phyloP scores from a whole-genome alignment of 352 stramenopile species.

The Globisporangium camurandrum region DNA sequence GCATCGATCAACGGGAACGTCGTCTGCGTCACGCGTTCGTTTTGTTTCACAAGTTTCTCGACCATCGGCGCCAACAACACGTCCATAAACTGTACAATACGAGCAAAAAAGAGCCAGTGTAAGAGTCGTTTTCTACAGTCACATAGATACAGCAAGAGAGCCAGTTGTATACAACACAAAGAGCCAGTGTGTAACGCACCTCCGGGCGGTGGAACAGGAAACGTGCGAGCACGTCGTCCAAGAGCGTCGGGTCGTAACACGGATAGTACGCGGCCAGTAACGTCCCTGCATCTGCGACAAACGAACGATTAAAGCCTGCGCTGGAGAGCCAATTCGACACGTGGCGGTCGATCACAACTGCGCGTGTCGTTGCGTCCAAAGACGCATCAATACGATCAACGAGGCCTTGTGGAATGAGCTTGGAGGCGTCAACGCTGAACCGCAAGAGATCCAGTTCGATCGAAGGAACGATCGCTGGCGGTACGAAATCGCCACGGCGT shows the following conservation, averaged over 20 bases:
- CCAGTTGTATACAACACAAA: background rate
- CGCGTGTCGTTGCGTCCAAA: slow-evolving; percentile 42
- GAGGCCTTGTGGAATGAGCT: slow-evolving; percentile 76
- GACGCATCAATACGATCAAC: slow-evolving; percentile 73
- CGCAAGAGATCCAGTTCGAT: slow-evolving; percentile 43
- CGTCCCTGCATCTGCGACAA: slow-evolving; percentile 60
- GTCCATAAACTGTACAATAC: slow-evolving; percentile 32
- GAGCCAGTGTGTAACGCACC: slow-evolving; percentile 5
- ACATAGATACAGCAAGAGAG: background rate
- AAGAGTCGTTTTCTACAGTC: no score
- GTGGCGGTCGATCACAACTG: slow-evolving; percentile 48
- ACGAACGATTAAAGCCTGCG: slow-evolving; percentile 56
- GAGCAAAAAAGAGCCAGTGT: no score
- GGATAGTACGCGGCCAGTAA: slow-evolving; percentile 78
- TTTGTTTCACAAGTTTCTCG: slow-evolving; percentile 60
- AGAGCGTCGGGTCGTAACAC: slow-evolving; percentile 68
- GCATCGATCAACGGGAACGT: slow-evolving; percentile 70
- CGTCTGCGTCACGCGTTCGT: slow-evolving; percentile 42
- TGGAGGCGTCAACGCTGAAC: slow-evolving; percentile 66
- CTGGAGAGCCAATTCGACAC: slow-evolving; percentile 65
- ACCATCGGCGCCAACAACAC: slow-evolving; percentile 54
- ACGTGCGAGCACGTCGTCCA: slow-evolving; percentile 69
- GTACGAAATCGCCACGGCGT: slow-evolving; percentile 13
- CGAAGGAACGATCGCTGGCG: background rate
- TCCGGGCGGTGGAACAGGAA: slow-evolving; percentile 79